Conservation (phyloP, 78 protist species). For the Dictyostelium citrinum region DNA sequence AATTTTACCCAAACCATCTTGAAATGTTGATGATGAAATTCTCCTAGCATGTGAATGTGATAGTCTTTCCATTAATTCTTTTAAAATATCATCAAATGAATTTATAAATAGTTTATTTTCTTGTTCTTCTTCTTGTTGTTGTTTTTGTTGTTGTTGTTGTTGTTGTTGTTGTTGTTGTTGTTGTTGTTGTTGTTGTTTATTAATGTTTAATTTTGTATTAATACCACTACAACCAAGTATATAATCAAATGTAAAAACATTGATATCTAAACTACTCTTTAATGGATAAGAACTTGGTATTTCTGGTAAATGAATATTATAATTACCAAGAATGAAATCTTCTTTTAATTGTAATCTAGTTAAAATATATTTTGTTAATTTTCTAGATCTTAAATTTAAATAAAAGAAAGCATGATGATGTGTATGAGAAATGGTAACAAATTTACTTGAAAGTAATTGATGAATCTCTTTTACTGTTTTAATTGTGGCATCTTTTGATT, state of each 20-base stretch:
- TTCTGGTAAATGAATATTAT: neutral
- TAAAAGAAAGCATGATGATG: neutral
- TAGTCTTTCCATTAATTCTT: neutral
- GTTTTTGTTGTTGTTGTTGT: too few relatives aligned
- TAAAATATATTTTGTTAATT: neutral
- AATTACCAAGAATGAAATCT: neutral
- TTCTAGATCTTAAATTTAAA: neutral
- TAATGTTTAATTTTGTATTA: too few relatives aligned
- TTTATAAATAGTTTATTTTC: too few relatives aligned
- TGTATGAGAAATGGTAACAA: neutral
- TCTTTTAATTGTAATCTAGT: neutral
- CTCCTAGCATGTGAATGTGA: neutral
- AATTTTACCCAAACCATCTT: too few relatives aligned
- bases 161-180: too few relatives aligned
- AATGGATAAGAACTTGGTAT: neutral
- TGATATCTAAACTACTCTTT: neutral
- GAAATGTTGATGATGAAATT: neutral
- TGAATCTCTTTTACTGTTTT: neutral
- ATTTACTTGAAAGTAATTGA: too few relatives aligned
- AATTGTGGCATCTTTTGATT: neutral
- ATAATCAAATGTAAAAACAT: neutral
- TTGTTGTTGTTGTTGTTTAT: too few relatives aligned
- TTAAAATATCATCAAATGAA: neutral
- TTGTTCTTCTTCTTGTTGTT: too few relatives aligned
- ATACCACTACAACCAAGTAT: neutral